Conservation (phyloP, 768 basidiomycete species). For the Mycena maculata region DNA sequence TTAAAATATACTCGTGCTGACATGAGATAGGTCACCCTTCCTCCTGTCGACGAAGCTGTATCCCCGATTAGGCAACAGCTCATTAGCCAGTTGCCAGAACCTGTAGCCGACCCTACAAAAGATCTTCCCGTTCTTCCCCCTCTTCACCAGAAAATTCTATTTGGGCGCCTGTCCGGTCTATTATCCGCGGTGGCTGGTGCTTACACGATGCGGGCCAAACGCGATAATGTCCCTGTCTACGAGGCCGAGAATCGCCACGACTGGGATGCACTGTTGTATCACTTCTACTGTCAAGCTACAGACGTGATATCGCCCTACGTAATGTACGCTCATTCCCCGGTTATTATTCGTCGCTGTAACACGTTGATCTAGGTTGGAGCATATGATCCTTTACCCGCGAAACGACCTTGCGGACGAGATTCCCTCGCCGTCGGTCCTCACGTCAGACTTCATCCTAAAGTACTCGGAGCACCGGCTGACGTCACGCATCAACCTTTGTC, state of each 20-base stretch:
- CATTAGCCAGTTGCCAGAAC: no score
- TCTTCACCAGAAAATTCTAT: not conserved
- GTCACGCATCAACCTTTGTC: not conserved
- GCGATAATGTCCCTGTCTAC: not conserved
- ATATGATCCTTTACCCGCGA: not conserved
- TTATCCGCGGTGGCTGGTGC: slow-evolving; percentile 11
- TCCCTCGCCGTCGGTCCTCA: no score
- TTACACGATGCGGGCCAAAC: not conserved
- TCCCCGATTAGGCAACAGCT: no score
- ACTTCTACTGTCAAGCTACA: not conserved
- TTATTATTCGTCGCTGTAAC: not conserved
- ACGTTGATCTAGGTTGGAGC: not conserved
- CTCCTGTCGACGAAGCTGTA: no score
- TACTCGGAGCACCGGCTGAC: no score
- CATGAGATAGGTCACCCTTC: not conserved
- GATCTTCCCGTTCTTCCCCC: not conserved
- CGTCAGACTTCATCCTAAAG: no score
- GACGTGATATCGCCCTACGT: not conserved
- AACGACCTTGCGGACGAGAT: not conserved
- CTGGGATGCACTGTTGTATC: slow-evolving; percentile 23
- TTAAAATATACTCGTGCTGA: no score
- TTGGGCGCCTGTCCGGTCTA: not conserved
- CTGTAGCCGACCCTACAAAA: no score
- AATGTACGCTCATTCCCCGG: slow-evolving; percentile 2
- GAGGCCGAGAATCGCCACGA: slow-evolving; percentile 22